Evolutionary conservation across 495 filamentous ascomycete species (phyloP).

Genomic region (Polyplosphaeria fusca): DNA sequence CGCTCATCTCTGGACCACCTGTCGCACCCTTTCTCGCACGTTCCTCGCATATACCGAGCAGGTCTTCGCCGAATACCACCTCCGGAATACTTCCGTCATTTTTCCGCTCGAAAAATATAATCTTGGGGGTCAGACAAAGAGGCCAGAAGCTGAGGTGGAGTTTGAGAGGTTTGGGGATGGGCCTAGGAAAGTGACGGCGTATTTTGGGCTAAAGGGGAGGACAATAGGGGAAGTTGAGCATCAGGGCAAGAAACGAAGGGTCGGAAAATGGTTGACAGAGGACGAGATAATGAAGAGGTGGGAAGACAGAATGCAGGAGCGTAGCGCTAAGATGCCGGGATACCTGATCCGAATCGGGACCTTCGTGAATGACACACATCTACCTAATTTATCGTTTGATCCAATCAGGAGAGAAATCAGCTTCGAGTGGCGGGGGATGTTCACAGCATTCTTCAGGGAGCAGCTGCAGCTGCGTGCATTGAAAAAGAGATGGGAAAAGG

Average conservation of each 20-base stretch:
- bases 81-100: constrained; percentile 13
- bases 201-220: constrained; percentile 5
- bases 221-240: neutral
- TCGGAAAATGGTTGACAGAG: neutral
- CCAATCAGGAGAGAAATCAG: neutral
- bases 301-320: constrained; percentile 8
- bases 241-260: neutral
- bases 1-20: constrained; percentile 29
- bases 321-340: constrained; percentile 15
- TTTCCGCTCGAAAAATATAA: constrained; percentile 29
- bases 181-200: neutral
- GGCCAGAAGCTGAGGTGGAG: constrained; percentile 10
- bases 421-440: constrained; percentile 26
- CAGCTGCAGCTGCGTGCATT: neutral
- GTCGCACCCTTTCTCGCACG: constrained; percentile 23
- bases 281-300: constrained; percentile 7
- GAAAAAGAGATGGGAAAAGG: neutral
- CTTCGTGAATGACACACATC: constrained; percentile 23
- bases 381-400: constrained; percentile 11
- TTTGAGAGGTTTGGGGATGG: constrained; percentile 6
- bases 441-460: constrained; percentile 20
- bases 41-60: constrained; percentile 27
- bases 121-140: constrained; percentile 15
- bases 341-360: constrained; percentile 15
- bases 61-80: constrained; percentile 19